Evolutionary conservation across 148 eudicot genomes (phyloP).

Genomic region (Cornus controversa): DNA sequence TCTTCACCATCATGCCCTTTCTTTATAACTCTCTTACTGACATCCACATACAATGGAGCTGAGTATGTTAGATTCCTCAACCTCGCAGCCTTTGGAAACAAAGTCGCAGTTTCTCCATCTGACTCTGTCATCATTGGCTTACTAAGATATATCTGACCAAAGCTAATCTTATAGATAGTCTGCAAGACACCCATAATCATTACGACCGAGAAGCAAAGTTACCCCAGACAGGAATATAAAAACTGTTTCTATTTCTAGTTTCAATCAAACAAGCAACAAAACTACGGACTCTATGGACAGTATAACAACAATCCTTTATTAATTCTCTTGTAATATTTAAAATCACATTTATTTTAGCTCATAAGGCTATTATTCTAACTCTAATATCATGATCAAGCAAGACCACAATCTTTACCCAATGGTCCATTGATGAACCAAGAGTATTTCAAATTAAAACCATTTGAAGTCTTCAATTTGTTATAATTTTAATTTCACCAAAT

Average conservation of each 20-base stretch:
- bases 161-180: conserved; percentile 91
- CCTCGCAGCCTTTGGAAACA: conserved; percentile 98
- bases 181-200: conserved; percentile 34
- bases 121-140: conserved; percentile 99
- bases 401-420: too few species aligned
- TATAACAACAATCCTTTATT: neutral
- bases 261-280: neutral
- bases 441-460: too few species aligned
- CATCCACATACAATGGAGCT: conserved; percentile 96
- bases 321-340: neutral
- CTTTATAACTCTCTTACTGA: conserved; percentile 75
- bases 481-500: too few species aligned
- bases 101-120: conserved; percentile 98
- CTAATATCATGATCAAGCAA: too few species aligned
- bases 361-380: too few species aligned
- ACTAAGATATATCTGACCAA: conserved; percentile 91
- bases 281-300: neutral
- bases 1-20: conserved; percentile 99
- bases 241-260: neutral
- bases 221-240: neutral
- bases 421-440: too few species aligned
- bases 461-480: too few species aligned
- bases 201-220: neutral
- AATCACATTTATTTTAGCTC: neutral
- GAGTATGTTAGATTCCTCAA: conserved; percentile 93